A percentile compares a stretch with the other conserved stretches of the same genome.
These are phyloP conservation scores for Naematelia encephala DNA, from an alignment of 768 basidiomycete genomes.

Conservation along the genomic window DNA sequence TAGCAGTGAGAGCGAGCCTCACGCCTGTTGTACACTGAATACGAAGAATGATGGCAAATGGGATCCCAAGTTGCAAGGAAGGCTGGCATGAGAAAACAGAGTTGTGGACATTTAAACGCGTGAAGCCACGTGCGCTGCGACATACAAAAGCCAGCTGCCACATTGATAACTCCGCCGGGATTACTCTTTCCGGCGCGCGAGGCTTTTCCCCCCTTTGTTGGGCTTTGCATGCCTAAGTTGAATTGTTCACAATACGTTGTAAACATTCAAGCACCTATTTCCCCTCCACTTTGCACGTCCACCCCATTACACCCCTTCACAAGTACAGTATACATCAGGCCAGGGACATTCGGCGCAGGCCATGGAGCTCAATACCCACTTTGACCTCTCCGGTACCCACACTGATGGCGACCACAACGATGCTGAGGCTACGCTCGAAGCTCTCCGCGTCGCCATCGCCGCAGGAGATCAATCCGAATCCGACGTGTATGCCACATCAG, in stretches of 20 bases:
- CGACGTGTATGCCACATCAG: background rate
- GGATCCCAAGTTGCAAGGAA: background rate
- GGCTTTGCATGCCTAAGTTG: background rate
- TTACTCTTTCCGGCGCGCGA: no score
- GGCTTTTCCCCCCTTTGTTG: no score
- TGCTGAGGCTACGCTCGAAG: slow-evolving; percentile 32
- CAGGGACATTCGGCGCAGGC: background rate
- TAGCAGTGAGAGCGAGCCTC: background rate
- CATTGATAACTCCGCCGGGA: background rate
- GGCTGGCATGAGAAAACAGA: background rate
- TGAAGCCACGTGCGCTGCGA: background rate
- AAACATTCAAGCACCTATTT: background rate
- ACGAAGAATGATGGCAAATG: background rate
- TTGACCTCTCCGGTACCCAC: background rate
- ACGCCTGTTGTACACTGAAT: background rate
- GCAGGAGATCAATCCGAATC: background rate
- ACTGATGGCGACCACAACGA: slow-evolving; percentile 5
- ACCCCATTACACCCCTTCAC: no score
- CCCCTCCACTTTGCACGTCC: slow-evolving; percentile 30
- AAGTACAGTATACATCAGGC: no score
- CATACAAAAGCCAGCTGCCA: background rate
- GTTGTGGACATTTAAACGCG: background rate
- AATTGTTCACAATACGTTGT: background rate
- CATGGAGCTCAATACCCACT: background rate
- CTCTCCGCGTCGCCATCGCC: slow-evolving; percentile 30